These are phyloP conservation scores for Phanerochaete carnosa DNA, from an alignment of 768 basidiomycete genomes.

Conservation along the genomic window DNA sequence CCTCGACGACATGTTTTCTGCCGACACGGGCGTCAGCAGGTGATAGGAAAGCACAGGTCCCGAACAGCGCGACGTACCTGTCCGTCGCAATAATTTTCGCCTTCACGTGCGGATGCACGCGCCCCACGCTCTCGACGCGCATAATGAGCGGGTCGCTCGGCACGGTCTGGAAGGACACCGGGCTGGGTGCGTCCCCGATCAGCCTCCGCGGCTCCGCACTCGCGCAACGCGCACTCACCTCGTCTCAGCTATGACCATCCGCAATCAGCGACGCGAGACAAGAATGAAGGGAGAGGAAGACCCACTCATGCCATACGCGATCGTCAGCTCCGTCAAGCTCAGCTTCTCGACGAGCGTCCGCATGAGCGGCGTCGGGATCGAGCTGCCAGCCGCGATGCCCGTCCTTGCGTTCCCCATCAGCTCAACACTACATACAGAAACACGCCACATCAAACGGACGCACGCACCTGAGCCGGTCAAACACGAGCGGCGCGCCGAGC, in stretches of 20 bases:
- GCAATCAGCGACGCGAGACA: background rate
- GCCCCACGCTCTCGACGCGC: conserved; percentile 81
- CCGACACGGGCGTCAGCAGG: background rate
- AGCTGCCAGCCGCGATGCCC: conserved; percentile 81
- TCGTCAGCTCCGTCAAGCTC: conserved; percentile 68
- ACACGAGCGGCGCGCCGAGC: conserved; percentile 44
- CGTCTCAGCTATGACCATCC: conserved; percentile 59
- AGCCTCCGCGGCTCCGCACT: background rate
- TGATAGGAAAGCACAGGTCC: too few relatives aligned
- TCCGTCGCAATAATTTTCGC: conserved; percentile 64
- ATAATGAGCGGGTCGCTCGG: conserved; percentile 65
- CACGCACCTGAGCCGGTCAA: conserved; percentile 53
- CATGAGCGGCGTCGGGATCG: conserved; percentile 81
- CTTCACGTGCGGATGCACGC: conserved; percentile 69
- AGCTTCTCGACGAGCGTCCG: conserved; percentile 61
- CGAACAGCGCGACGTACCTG: too few relatives aligned
- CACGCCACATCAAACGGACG: background rate
- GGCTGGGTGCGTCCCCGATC: conserved; percentile 39
- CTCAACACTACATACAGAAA: background rate
- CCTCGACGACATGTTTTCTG: background rate
- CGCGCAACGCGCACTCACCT: conserved; percentile 34
- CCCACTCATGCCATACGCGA: conserved; percentile 87
- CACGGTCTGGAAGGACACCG: conserved; percentile 81
- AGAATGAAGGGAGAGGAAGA: conserved; percentile 14
- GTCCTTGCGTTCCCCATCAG: conserved; percentile 56